Evolutionary conservation across 352 stramenopile genomes (phyloP).

Genomic region (Hyphochytrium catenoides): DNA sequence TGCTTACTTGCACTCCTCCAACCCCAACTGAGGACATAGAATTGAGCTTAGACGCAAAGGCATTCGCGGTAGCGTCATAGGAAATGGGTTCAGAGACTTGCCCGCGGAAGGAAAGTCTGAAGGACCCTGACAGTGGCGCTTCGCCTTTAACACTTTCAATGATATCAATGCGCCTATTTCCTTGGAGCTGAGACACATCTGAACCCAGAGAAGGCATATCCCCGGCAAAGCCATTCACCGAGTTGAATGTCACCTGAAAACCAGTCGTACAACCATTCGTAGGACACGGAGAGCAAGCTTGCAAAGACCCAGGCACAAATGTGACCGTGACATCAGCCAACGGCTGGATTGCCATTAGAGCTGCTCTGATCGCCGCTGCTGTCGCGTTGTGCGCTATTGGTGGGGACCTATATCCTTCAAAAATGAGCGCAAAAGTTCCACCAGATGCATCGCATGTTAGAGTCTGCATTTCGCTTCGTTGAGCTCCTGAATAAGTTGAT

Average conservation of each 20-base stretch:
- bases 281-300: conserved; percentile 40
- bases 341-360: conserved; percentile 60
- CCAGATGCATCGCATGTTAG: conserved; percentile 70
- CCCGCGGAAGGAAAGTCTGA: no score
- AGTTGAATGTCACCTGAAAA: conserved; percentile 68
- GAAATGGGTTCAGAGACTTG: no score
- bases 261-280: conserved; percentile 23
- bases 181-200: conserved; percentile 60
- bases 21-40: no score
- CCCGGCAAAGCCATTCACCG: conserved; percentile 37
- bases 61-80: no score
- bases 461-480: conserved; percentile 51
- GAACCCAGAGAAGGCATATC: conserved; percentile 62
- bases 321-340: conserved; percentile 59
- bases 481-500: conserved; percentile 28
- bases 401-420: conserved; percentile 60
- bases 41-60: no score
- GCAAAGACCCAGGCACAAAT: conserved; percentile 23
- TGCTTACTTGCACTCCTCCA: no score
- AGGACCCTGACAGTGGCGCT: conserved; percentile 60
- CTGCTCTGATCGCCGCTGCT: conserved; percentile 38
- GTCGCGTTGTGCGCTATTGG: conserved; percentile 55
- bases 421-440: conserved; percentile 59
- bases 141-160: conserved; percentile 40
- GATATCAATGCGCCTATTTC: conserved; percentile 61